Evolutionary conservation across 2,329 filamentous ascomycete species (phyloP).

Genomic region (Ramularia collo-cygni): DNA sequence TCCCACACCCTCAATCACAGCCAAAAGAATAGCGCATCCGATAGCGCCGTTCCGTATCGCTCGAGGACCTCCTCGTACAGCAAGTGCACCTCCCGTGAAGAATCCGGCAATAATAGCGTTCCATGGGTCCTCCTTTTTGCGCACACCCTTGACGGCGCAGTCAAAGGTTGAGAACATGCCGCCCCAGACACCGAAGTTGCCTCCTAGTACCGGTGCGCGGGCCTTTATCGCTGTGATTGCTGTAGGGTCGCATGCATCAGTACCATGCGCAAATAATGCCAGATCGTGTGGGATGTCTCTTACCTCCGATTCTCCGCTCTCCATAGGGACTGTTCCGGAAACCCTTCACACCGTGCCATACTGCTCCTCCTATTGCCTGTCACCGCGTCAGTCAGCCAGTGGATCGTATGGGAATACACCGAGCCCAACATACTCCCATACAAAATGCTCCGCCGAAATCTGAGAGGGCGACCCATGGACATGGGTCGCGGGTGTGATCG

Average conservation of each 20-base stretch:
- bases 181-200: slow-evolving; percentile 98
- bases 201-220: slow-evolving; percentile 87
- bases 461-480: slow-evolving; percentile 92
- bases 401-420: neutral
- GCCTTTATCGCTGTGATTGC: slow-evolving; percentile 95
- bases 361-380: slow-evolving; percentile 45
- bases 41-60: slow-evolving; percentile 93
- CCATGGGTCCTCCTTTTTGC: slow-evolving; percentile 94
- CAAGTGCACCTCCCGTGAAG: slow-evolving; percentile 88
- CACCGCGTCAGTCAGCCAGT: neutral
- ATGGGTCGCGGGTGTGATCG: slow-evolving; percentile 96
- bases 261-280: neutral
- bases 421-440: slow-evolving; percentile 69
- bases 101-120: slow-evolving; percentile 97
- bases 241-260: slow-evolving; percentile 11
- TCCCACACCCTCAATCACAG: slow-evolving; percentile 94
- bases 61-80: slow-evolving; percentile 84
- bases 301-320: slow-evolving; percentile 82
- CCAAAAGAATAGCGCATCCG: slow-evolving; percentile 86
- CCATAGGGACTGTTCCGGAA: slow-evolving; percentile 57
- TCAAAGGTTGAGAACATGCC: slow-evolving; percentile 94
- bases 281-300: slow-evolving; percentile 1
- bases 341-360: slow-evolving; percentile 95
- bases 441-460: slow-evolving; percentile 96
- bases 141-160: slow-evolving; percentile 83